These are phyloP conservation scores for Hypsizygus marmoreus DNA, from an alignment of 768 basidiomycete genomes.

Conservation along the genomic window DNA sequence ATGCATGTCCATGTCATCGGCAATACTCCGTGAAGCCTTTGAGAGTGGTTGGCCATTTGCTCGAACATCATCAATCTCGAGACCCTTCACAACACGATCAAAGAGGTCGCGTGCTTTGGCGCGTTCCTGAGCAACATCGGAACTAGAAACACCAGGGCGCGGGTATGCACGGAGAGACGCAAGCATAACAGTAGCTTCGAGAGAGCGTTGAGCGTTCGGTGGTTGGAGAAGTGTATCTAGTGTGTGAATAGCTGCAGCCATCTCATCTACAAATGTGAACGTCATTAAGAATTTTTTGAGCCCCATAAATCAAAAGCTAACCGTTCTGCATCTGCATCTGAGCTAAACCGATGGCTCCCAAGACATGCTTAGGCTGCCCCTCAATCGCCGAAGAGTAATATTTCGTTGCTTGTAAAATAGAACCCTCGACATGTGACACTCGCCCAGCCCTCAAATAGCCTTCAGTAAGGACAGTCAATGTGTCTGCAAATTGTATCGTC, in stretches of 20 bases:
- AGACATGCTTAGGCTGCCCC: constrained; percentile 70
- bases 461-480: constrained; percentile 80
- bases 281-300: no score
- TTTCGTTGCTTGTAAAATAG: constrained; percentile 60
- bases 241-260: constrained; percentile 82
- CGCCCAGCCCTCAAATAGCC: constrained; percentile 85
- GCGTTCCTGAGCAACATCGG: constrained; percentile 74
- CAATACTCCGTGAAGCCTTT: constrained; percentile 53
- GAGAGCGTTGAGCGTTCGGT: constrained; percentile 61
- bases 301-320: no score
- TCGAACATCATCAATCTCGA: constrained; percentile 62
- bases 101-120: constrained; percentile 78
- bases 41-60: constrained; percentile 40
- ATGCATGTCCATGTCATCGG: constrained; percentile 84
- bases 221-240: constrained; percentile 76
- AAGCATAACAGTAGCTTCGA: constrained; percentile 87
- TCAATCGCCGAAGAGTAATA: constrained; percentile 70
- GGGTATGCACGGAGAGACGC: constrained; percentile 86
- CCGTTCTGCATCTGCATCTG: constrained; percentile 86
- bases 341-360: constrained; percentile 83
- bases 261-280: constrained; percentile 71
- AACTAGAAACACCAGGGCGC: constrained; percentile 74
- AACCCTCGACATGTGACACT: constrained; percentile 74
- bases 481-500: constrained; percentile 92
- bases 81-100: constrained; percentile 68